phyloP scores from a whole-genome alignment of 192 early-diverging fungal genomes.

The Geranomyces variabilis region DNA sequence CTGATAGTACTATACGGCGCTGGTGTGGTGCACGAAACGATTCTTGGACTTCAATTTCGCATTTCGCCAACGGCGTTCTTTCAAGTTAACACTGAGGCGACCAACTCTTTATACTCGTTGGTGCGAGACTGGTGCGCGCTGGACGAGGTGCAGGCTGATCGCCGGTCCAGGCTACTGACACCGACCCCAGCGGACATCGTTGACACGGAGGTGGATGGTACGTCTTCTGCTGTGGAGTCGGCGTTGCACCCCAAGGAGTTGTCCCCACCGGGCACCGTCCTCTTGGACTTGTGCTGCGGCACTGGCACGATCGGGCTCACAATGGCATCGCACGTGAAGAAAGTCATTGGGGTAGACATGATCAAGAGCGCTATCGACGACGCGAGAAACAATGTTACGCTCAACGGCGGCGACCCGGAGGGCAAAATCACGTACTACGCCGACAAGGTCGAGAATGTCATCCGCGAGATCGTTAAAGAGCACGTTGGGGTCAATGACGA shows the following conservation, averaged over 20 bases:
- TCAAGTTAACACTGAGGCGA: conserved; percentile 75
- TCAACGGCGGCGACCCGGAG: conserved; percentile 44
- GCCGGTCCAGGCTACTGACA: neutral
- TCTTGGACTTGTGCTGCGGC: conserved; percentile 81
- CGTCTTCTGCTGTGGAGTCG: conserved; percentile 3
- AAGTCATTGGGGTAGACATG: conserved; percentile 76
- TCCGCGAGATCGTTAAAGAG: conserved; percentile 39
- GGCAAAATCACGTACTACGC: conserved; percentile 63
- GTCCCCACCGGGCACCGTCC: conserved; percentile 40
- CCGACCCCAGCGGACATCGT: neutral
- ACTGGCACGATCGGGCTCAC: conserved; percentile 84
- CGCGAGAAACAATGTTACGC: conserved; percentile 66
- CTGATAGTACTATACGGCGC: conserved; percentile 55
- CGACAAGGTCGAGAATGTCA: conserved; percentile 65
- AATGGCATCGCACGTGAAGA: conserved; percentile 67
- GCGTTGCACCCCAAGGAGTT: conserved; percentile 4
- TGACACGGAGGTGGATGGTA: neutral
- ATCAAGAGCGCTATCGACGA: conserved; percentile 69
- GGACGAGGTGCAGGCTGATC: conserved; percentile 19
- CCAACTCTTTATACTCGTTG: conserved; percentile 65
- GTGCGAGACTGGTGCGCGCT: conserved; percentile 56
- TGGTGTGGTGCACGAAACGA: conserved; percentile 63
- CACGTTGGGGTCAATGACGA: conserved; percentile 50
- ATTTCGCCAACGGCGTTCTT: conserved; percentile 79
- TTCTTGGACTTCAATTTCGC: conserved; percentile 68